Base-by-base conservation (phyloP, 2,329 filamentous ascomycete species). In the Penicillium sp. region DNA sequence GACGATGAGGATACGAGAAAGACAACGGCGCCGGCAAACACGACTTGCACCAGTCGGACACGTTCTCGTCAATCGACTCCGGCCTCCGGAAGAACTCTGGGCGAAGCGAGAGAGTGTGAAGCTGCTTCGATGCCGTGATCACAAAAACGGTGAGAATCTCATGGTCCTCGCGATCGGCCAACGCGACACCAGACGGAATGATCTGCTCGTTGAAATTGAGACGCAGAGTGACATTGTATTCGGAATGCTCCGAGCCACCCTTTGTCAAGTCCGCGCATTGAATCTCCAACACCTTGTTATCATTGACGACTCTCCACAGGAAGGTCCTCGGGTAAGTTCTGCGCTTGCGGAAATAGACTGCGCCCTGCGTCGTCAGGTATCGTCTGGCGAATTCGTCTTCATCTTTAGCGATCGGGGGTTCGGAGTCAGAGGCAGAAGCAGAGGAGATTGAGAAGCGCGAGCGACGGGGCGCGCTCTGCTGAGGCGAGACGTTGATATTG, bases 231-330 rank as follows among this genome's bases (percentile, higher is more conserved):
- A 94, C 77, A 59, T 86, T 84, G 49, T 88, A 84, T 72, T 95
- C 90, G 46, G 74, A 69, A 41, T 79, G 73, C 21, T 85, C 81
- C 61, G 79, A 81, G 56, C 79, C 80, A 60, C 80, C 83, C 75
- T 82, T 91, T 69, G 85, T 87, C 60, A 96, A 76, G 73, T 99
- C 94, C 54, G 89, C 85, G 38, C 85, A 86, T 67, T 90, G 88
- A 46, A 99, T 80, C 74, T 94, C 93, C 62, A 99, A 79, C 57
- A 90, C 79, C 61, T 83, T 88, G 65, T 85, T 85, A 64, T 90
- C 85, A 66, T 95, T 88, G 55, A 96, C 76, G 36, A 97, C 81
- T 62, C 93, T 85, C 94, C 94, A 99, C 44, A 96, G 81, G 68
- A 97, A 95, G 72, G 85, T 90, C 67, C 89, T 86, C 36, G 94